Percentiles rank a stretch among this genome's conserved stretches.
phyloP scores from a whole-genome alignment of 2,329 filamentous ascomycete species.

The Alternaria dauci region DNA sequence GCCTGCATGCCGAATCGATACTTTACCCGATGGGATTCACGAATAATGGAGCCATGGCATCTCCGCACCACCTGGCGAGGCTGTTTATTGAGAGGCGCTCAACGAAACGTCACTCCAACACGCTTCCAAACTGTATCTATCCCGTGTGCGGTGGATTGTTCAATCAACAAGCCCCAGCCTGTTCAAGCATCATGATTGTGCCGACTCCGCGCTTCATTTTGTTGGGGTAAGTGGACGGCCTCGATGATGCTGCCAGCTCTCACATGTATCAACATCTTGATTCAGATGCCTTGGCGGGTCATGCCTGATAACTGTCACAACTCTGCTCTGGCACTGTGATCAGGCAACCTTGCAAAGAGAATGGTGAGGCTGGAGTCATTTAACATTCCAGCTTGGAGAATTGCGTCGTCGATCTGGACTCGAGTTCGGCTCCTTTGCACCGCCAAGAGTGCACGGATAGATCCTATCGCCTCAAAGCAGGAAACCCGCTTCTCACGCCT shows the following conservation, averaged over 20 bases:
- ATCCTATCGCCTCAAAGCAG: slow-evolving; percentile 15
- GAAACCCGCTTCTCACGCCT: slow-evolving; percentile 8
- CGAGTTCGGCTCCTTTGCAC: slow-evolving; percentile 24
- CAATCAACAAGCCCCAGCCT: slow-evolving; percentile 3
- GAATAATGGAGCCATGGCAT: slow-evolving; percentile 11
- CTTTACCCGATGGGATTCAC: slow-evolving; percentile 9
- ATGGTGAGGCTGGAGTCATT: not conserved
- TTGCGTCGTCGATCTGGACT: slow-evolving; percentile 28
- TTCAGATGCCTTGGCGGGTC: not conserved
- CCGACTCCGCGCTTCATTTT: not conserved
- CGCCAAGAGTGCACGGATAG: slow-evolving; percentile 28
- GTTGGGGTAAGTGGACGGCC: not conserved
- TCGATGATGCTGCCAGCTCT: not conserved
- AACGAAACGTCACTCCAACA: not conserved
- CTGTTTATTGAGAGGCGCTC: slow-evolving; percentile 17
- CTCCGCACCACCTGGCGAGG: slow-evolving; percentile 18
- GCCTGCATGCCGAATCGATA: slow-evolving; percentile 8
- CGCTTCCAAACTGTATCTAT: not conserved
- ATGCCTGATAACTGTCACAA: not conserved
- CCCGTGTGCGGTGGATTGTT: not conserved
- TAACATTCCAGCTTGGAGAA: slow-evolving; percentile 14
- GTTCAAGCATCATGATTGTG: slow-evolving; percentile 1
- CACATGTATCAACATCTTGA: not conserved
- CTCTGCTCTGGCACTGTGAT: slow-evolving; percentile 4
- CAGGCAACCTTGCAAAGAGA: slow-evolving; percentile 1